Conservation (phyloP, 345 rosid genomes). For the Eucalyptus tenuipes region DNA sequence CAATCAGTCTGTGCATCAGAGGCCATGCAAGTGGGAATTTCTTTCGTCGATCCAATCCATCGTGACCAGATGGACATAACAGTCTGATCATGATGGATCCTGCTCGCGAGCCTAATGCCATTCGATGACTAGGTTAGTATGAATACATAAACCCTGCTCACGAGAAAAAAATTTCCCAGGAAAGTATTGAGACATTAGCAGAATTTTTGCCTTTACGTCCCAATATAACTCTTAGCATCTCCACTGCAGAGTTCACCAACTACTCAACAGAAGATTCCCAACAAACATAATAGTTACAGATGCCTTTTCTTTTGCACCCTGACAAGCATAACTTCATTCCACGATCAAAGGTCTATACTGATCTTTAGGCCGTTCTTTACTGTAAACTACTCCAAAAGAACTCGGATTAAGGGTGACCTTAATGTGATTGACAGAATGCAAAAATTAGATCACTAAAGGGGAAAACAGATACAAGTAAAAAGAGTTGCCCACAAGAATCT, state of each 20-base stretch:
- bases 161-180: not conserved
- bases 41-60: not conserved
- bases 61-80: not conserved
- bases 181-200: not conserved
- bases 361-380: not conserved
- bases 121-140: not conserved
- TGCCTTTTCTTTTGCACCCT: not conserved
- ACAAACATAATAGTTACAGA: not conserved
- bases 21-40: not conserved
- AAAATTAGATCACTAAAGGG: not conserved
- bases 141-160: not conserved
- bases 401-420: not conserved
- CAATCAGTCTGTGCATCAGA: not conserved
- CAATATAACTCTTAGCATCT: not conserved
- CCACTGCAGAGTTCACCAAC: not conserved
- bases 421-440: conserved; percentile 21
- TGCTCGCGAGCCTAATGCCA: not conserved
- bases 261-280: not conserved
- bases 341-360: not conserved
- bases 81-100: not conserved
- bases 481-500: not conserved
- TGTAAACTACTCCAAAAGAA: not conserved
- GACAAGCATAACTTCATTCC: not conserved
- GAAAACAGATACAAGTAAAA: not conserved
- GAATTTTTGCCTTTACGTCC: not conserved